Evolutionary conservation across 2,329 filamentous ascomycete species (phyloP).

Genomic region (Xylariaceae sp.): DNA sequence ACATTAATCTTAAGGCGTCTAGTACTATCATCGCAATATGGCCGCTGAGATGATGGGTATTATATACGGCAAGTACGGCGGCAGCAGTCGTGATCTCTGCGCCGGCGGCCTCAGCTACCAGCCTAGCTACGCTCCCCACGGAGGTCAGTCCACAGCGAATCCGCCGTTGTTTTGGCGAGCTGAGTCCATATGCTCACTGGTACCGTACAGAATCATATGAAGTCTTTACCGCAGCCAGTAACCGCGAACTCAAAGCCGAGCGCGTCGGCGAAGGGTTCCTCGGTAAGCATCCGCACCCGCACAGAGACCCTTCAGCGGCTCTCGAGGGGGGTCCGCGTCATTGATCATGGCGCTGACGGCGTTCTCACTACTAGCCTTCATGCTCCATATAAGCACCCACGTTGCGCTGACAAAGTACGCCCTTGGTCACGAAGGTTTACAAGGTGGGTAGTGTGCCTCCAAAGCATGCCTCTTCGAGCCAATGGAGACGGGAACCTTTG

Average conservation of each 20-base stretch:
- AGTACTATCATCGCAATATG: constrained; percentile 54
- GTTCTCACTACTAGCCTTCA: constrained; percentile 15
- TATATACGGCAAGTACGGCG: constrained; percentile 28
- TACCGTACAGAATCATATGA: constrained; percentile 19
- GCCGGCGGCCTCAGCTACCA: constrained; percentile 27
- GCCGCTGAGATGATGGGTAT: constrained; percentile 48
- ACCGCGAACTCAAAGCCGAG: constrained; percentile 14
- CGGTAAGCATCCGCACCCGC: constrained; percentile 9
- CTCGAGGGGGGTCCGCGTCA: too few species aligned
- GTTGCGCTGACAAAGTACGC: constrained; percentile 21
- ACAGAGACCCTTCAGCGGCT: too few species aligned
- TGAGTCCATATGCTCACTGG: neutral
- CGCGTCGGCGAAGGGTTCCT: constrained; percentile 20
- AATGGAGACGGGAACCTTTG: neutral
- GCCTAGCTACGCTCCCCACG: constrained; percentile 26
- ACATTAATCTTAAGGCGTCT: constrained; percentile 1
- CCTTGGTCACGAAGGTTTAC: constrained; percentile 9
- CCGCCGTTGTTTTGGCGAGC: neutral
- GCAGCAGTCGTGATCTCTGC: constrained; percentile 23
- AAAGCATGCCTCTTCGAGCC: neutral
- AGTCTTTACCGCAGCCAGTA: constrained; percentile 16
- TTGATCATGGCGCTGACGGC: neutral
- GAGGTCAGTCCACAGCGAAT: constrained; percentile 5
- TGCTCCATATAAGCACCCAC: constrained; percentile 24
- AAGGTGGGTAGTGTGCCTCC: neutral